Base-by-base conservation (phyloP, 1,139 yeast genomes). In the Kodamaea sp. region DNA sequence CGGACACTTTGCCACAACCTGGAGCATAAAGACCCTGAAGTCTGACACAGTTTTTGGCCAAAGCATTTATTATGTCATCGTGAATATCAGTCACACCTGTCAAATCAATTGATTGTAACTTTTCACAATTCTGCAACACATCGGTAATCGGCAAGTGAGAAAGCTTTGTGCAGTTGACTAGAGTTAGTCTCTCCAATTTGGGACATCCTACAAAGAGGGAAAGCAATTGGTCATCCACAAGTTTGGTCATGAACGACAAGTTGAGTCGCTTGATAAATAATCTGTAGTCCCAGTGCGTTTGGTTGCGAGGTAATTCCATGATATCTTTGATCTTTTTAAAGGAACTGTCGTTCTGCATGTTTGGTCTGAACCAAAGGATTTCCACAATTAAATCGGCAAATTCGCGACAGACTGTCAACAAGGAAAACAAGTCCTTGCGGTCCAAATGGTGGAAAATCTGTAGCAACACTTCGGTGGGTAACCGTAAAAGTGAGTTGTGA, bases 11-110 rank as follows among this genome's bases (percentile, higher is more conserved):
- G 19, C 77, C 78, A 43, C 97, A 89, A 3, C 87, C 87, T 1
- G 96, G 90, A 0, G 95, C 95, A 54, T 90, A 90, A 30, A 90
- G 67, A 1, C 97, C 97, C 61, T 92, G 97, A 31, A 92, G 68
- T 34, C 92, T 66, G 24, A 76, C 75, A 57, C 97, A 89, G 53
- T 78, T 73, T 10, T 58, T 55, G 1, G 96, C 90, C 47, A 90
- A 66, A n/a, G 86, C 79, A 28, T 64, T 48, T 39, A 89, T 76
- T 7, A 89, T 79, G 32, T 74, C 79, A 62, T 90, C 96, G 41
- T 70, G 76, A 34, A 70, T 66, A 44, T 74, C 78, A 26, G 72
- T 73, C n/a, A 88, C 83, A n/a, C 94, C 92, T 0, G 96, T 83
- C 49, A 92, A 72, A 61, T 92, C 98, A 32, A 92, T 83, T 26